Evolutionary conservation across 257 asterid species (phyloP).

Genomic region (Mentha longifolia): DNA sequence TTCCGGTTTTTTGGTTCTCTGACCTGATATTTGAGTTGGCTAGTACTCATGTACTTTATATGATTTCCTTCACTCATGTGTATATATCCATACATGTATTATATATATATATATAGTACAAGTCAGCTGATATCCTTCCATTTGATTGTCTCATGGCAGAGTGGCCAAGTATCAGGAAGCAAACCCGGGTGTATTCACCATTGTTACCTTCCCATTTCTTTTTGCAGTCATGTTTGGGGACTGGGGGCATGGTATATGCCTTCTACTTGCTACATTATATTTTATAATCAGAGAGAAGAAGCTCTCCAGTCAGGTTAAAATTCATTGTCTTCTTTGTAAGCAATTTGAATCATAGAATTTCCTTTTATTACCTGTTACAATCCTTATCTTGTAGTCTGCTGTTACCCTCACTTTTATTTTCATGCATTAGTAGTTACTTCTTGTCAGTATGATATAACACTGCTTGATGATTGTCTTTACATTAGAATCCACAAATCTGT

Average conservation of each 20-base stretch:
- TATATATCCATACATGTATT: neutral
- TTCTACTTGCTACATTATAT: constrained; percentile 74
- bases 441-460: neutral
- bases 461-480: constrained; percentile 4
- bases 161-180: constrained; percentile 99
- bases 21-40: constrained; percentile 25
- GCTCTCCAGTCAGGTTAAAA: constrained; percentile 76
- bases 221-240: constrained; percentile 99
- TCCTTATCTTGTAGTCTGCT: constrained; percentile 23
- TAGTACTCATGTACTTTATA: neutral
- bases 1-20: neutral
- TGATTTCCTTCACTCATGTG: neutral
- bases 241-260: constrained; percentile 99
- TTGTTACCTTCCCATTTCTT: constrained; percentile 97
- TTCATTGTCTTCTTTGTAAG: constrained; percentile 8
- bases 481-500: neutral
- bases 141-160: constrained; percentile 56
- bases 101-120: constrained; percentile 1
- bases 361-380: neutral
- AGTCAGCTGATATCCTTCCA: constrained; percentile 25
- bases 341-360: constrained; percentile 16
- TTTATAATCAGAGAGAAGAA: constrained; percentile 75
- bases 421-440: constrained; percentile 1
- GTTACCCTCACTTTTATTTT: constrained; percentile 13
- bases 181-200: constrained; percentile 97